These are phyloP conservation scores for Forsythia suspensa DNA, from an alignment of 257 asterid species.

Conservation along the genomic window DNA sequence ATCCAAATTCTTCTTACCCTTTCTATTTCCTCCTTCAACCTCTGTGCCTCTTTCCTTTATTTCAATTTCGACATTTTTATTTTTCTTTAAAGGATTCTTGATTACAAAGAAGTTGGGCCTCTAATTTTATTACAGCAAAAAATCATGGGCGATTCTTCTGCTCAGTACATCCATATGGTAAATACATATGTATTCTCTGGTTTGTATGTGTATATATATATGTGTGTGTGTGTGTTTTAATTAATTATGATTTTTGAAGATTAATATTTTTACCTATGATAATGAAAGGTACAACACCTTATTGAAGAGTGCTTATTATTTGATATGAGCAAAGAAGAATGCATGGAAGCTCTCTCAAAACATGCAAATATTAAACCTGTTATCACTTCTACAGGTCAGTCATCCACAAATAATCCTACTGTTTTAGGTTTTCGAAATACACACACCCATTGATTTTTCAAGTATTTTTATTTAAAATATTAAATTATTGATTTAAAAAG, in stretches of 20 bases:
- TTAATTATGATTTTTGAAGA: neutral
- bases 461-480: no score
- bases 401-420: neutral
- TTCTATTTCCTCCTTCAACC: neutral
- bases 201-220: neutral
- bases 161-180: slow-evolving; percentile 79
- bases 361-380: slow-evolving; percentile 54
- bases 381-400: slow-evolving; percentile 47
- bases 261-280: no score
- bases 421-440: no score
- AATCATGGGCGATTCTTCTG: slow-evolving; percentile 67
- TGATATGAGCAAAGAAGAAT: slow-evolving; percentile 48
- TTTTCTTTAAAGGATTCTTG: neutral
- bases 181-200: neutral
- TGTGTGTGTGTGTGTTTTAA: neutral
- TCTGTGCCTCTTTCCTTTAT: neutral
- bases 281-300: slow-evolving; percentile 44
- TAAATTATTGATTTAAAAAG: no score
- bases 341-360: slow-evolving; percentile 56
- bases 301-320: slow-evolving; percentile 52
- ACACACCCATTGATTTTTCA: no score
- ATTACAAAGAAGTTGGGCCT: neutral
- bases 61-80: neutral
- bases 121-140: neutral
- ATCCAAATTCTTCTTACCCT: neutral